phyloP scores from a whole-genome alignment of 768 basidiomycete genomes.

The Russula sp. region DNA sequence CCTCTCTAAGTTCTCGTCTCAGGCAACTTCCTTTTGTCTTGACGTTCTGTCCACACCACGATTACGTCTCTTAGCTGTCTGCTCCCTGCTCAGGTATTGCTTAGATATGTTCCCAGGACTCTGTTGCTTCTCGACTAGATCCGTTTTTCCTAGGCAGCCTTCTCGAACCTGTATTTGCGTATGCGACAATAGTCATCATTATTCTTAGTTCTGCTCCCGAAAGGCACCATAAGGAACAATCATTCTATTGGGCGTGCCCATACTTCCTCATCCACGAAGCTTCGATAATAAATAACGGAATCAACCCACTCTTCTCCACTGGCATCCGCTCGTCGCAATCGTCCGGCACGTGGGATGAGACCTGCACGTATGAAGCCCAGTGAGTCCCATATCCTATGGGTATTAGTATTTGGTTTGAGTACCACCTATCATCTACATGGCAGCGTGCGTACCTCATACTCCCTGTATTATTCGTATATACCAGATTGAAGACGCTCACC shows the following conservation, averaged over 20 bases:
- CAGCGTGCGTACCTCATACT: constrained; percentile 49
- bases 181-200: neutral
- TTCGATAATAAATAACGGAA: constrained; percentile 80
- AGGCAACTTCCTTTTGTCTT: neutral
- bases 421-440: neutral
- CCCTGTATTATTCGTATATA: constrained; percentile 79
- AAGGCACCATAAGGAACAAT: neutral
- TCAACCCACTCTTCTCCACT: constrained; percentile 83
- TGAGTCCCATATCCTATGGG: constrained; percentile 69
- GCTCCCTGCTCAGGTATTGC: neutral
- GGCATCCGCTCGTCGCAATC: constrained; percentile 60
- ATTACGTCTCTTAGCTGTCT: neutral
- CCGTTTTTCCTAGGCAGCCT: neutral
- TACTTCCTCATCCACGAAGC: constrained; percentile 43
- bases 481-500: constrained; percentile 85
- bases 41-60: neutral
- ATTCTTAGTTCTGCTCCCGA: neutral
- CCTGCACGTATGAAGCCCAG: constrained; percentile 78
- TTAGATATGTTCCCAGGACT: neutral
- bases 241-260: constrained; percentile 17
- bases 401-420: neutral
- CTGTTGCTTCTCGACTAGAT: neutral
- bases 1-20: neutral
- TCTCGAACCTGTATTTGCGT: neutral
- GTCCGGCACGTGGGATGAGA: constrained; percentile 68